phyloP scores from a whole-genome alignment of 805 yeast genomes.

The Wickerhamiella hasegawae region DNA sequence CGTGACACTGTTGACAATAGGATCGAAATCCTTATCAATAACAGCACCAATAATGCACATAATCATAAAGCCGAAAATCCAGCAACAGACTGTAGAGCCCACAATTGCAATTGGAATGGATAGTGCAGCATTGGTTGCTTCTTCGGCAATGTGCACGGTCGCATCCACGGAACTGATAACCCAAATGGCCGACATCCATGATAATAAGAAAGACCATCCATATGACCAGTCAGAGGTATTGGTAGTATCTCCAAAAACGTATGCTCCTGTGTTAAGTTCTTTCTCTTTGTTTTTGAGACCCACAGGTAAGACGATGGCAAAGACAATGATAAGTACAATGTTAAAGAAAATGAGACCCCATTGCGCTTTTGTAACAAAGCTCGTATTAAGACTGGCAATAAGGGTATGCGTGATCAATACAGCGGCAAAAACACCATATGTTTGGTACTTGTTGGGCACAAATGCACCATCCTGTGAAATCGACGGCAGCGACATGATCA shows the following conservation, averaged over 20 bases:
- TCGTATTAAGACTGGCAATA: constrained; percentile 41
- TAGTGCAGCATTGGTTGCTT: constrained; percentile 42
- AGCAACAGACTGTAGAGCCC: constrained; percentile 37
- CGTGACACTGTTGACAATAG: constrained; percentile 26
- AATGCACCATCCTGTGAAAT: constrained; percentile 44
- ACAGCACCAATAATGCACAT: constrained; percentile 33
- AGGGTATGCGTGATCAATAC: constrained; percentile 35
- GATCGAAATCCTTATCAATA: constrained; percentile 33
- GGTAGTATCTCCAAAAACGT: constrained; percentile 35
- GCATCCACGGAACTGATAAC: constrained; percentile 56
- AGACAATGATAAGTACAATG: constrained; percentile 32
- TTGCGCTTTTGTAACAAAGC: constrained; percentile 39
- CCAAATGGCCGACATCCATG: constrained; percentile 22
- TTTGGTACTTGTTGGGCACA: constrained; percentile 34
- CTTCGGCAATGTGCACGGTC: constrained; percentile 55
- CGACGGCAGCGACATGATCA: constrained; percentile 52
- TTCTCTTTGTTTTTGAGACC: constrained; percentile 22
- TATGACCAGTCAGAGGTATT: constrained; percentile 48
- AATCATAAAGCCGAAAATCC: constrained; percentile 39
- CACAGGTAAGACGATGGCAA: constrained; percentile 45
- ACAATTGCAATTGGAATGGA: constrained; percentile 54
- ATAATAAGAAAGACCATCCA: constrained; percentile 41
- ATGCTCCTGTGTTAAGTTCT: constrained; percentile 31
- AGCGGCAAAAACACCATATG: constrained; percentile 51
- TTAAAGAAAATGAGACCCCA: constrained; percentile 39